phyloP scores from a whole-genome alignment of 768 basidiomycete species.

The Gloeostereum incarnatum region DNA sequence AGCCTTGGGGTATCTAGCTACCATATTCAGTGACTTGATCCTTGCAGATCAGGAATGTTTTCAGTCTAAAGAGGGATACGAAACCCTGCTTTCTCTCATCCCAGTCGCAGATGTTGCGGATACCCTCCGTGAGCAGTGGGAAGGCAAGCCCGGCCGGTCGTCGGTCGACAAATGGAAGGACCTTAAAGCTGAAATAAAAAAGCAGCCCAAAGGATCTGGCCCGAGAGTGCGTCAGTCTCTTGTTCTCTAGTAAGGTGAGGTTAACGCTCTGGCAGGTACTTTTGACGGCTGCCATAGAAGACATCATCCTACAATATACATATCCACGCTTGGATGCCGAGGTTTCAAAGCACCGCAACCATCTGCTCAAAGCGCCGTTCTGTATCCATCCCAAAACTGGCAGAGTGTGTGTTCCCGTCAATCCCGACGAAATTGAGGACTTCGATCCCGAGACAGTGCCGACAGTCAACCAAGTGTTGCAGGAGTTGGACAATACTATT shows the following conservation, averaged over 20 bases:
- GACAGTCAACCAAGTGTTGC: conserved; percentile 75
- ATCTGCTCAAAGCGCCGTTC: conserved; percentile 96
- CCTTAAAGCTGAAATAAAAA: conserved; percentile 32
- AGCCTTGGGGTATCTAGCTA: conserved; percentile 40
- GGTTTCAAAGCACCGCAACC: conserved; percentile 95
- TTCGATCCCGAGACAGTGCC: conserved; percentile 87
- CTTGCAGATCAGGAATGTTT: conserved; percentile 85
- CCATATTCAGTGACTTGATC: conserved; percentile 56
- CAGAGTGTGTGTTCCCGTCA: conserved; percentile 88
- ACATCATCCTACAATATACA: conserved; percentile 87
- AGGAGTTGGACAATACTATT: conserved; percentile 53
- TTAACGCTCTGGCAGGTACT: conserved; percentile 14
- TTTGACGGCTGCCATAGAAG: conserved; percentile 56
- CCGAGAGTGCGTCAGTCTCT: conserved; percentile 21
- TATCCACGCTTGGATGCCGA: conserved; percentile 96
- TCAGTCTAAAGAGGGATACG: conserved; percentile 55
- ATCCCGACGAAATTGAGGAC: conserved; percentile 60
- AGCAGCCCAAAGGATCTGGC: conserved; percentile 17
- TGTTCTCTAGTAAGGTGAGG: conserved; percentile 3
- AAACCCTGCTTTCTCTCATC: conserved; percentile 64
- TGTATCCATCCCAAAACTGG: conserved; percentile 97
- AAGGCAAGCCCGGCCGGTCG: conserved; percentile 32
- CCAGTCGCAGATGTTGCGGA: conserved; percentile 49
- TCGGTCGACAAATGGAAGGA: conserved; percentile 75
- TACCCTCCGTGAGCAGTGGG: conserved; percentile 51